A percentile compares a stretch with the other conserved stretches of the same genome.
Conservation (phyloP, 441 rosid genomes). For the Euphorbia corollata region DNA sequence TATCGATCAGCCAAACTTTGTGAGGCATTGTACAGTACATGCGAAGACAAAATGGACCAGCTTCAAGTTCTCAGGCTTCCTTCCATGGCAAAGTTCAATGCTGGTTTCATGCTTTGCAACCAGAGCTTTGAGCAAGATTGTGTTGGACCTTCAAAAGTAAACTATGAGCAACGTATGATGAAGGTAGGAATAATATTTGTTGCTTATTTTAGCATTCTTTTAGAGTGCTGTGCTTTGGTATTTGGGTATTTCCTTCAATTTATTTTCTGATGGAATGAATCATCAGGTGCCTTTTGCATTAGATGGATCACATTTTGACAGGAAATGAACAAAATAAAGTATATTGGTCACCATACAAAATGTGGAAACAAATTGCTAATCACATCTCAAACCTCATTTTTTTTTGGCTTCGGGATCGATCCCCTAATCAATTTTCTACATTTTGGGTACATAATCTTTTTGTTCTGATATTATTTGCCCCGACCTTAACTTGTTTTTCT, state of each 20-base stretch:
- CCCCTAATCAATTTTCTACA: too few relatives aligned
- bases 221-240: background rate
- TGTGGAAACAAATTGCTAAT: background rate
- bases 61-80: constrained; percentile 96
- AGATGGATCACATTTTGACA: constrained; percentile 6
- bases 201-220: constrained; percentile 4
- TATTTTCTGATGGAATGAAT: background rate
- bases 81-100: constrained; percentile 97
- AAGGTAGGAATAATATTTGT: constrained; percentile 47
- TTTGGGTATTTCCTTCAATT: background rate
- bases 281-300: background rate
- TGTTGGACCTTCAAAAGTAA: constrained; percentile 81
- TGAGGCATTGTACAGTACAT: constrained; percentile 62
- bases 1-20: constrained; percentile 83
- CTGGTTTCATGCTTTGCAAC: constrained; percentile 86
- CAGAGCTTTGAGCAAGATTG: constrained; percentile 76
- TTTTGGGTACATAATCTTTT: too few relatives aligned
- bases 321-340: background rate
- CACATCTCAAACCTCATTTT: too few relatives aligned
- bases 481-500: too few relatives aligned
- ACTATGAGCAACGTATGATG: constrained; percentile 73
- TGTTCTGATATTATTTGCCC: too few relatives aligned
- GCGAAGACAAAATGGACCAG: constrained; percentile 97
- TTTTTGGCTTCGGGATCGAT: too few relatives aligned
- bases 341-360: background rate